A percentile compares a stretch with the other conserved stretches of the same genome.
Conservation (phyloP, 1,284 basidiomycete species). For the Vanrija sp. region DNA sequence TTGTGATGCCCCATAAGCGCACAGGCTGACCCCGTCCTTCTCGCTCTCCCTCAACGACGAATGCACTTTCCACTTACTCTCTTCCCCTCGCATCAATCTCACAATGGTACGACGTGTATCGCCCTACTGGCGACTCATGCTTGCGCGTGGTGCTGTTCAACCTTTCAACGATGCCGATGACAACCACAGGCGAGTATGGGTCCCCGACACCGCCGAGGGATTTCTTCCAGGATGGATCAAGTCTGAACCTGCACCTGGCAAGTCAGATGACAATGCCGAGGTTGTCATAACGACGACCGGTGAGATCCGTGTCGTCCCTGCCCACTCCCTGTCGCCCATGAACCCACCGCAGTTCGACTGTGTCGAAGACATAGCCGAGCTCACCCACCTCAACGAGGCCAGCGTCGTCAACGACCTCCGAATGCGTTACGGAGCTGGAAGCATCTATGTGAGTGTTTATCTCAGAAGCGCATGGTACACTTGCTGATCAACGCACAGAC, state of each 20-base stretch:
- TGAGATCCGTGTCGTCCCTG: conserved; percentile 58
- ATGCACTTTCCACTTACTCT: background rate
- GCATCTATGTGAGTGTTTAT: conserved; percentile 78
- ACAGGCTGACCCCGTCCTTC: background rate
- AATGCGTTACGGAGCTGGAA: conserved; percentile 82
- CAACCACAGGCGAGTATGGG: conserved; percentile 44
- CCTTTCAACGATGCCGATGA: conserved; percentile 1
- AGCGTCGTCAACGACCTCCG: conserved; percentile 96
- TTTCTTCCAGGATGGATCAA: conserved; percentile 49
- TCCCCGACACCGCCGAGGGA: conserved; percentile 41
- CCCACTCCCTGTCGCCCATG: conserved; percentile 84
- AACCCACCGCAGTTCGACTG: conserved; percentile 98
- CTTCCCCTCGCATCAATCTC: too few relatives aligned
- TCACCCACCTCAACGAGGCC: conserved; percentile 97
- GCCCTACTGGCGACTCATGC: too few relatives aligned
- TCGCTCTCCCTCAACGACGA: background rate
- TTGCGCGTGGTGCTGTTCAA: background rate
- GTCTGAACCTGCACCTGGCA: conserved; percentile 28
- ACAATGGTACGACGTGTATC: background rate
- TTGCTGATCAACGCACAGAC: conserved; percentile 27
- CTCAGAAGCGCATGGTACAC: background rate
- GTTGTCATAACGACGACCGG: conserved; percentile 43
- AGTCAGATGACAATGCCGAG: conserved; percentile 34
- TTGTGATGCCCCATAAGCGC: background rate
- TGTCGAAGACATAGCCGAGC: conserved; percentile 95